Evolutionary conservation across 805 yeast species (phyloP).

Genomic region (Yamadazyma tumulicola): DNA sequence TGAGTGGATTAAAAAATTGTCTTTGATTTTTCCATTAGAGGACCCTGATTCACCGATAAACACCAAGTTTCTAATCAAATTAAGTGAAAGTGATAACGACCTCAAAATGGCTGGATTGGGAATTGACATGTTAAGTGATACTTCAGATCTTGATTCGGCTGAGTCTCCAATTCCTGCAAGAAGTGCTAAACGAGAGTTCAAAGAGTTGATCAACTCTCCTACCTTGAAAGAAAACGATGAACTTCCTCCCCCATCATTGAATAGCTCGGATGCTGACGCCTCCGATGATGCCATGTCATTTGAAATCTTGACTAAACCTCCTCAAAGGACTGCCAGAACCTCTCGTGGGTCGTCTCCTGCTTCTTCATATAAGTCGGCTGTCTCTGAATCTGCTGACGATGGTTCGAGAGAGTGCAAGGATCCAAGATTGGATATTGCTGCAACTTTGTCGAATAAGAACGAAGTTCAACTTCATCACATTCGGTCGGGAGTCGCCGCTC

Average conservation of each 20-base stretch:
- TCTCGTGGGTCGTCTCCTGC: constrained; percentile 13
- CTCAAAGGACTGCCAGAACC: constrained; percentile 7
- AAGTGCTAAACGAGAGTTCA: constrained; percentile 2
- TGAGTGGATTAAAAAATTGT: constrained; percentile 31
- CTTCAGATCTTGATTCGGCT: constrained; percentile 4
- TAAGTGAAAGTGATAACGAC: constrained; percentile 12
- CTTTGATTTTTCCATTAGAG: constrained; percentile 31
- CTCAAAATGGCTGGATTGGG: constrained; percentile 31
- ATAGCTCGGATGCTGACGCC: constrained; percentile 1
- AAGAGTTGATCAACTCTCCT: constrained; percentile 7
- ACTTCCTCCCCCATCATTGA: neutral
- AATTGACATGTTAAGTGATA: constrained; percentile 22
- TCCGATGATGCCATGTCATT: constrained; percentile 9
- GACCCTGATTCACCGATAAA: constrained; percentile 20
- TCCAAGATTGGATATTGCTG: neutral
- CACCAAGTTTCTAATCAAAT: constrained; percentile 18
- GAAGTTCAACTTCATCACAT: constrained; percentile 8
- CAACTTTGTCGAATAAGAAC: neutral
- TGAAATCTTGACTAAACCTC: constrained; percentile 11
- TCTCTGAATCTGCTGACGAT: constrained; percentile 4
- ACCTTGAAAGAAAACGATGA: neutral
- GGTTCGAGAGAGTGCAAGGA: neutral
- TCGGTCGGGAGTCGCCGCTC: constrained; percentile 7
- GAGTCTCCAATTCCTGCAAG: neutral
- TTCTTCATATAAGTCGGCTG: constrained; percentile 14